A percentile compares a stretch with the other conserved stretches of the same genome.
Conservation (phyloP, 1,139 yeast genomes). For the Scheffersomyces lignicola region DNA sequence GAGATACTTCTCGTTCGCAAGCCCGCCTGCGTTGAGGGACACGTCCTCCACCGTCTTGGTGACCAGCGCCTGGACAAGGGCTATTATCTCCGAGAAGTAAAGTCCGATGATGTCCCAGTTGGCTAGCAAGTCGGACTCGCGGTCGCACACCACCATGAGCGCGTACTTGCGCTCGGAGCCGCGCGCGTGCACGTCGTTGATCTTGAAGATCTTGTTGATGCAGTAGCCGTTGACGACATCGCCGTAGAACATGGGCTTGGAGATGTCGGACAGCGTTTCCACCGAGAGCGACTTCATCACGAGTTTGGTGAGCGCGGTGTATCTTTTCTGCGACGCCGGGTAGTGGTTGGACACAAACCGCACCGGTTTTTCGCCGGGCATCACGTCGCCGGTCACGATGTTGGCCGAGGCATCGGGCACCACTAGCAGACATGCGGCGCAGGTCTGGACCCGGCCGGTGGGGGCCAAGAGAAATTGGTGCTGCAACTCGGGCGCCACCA, state of each 20-base stretch:
- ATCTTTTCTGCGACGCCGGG: slow-evolving; percentile 56
- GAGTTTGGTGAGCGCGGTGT: slow-evolving; percentile 56
- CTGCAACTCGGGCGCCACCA: slow-evolving; percentile 11
- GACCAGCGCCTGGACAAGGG: slow-evolving; percentile 47
- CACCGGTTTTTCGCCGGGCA: slow-evolving; percentile 12
- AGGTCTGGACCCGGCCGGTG: slow-evolving; percentile 44
- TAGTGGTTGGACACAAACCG: slow-evolving; percentile 55
- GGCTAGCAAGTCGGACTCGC: slow-evolving; percentile 50
- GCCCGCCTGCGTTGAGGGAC: slow-evolving; percentile 15
- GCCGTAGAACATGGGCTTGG: slow-evolving; percentile 70
- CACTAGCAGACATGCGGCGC: slow-evolving; percentile 57
- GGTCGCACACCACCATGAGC: slow-evolving; percentile 60
- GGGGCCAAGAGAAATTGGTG: slow-evolving; percentile 19
- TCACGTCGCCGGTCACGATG: slow-evolving; percentile 20
- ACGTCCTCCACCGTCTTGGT: slow-evolving; percentile 19
- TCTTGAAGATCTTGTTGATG: slow-evolving; percentile 63
- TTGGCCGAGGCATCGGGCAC: slow-evolving; percentile 44
- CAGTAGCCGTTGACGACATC: slow-evolving; percentile 71
- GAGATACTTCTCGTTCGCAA: slow-evolving; percentile 55
- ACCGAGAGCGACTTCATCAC: slow-evolving; percentile 70
- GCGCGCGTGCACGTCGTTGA: slow-evolving; percentile 69
- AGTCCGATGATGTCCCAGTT: slow-evolving; percentile 59
- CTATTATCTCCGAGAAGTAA: slow-evolving; percentile 53
- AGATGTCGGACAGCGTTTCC: slow-evolving; percentile 66
- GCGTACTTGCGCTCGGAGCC: slow-evolving; percentile 79